Percentiles rank a stretch among this genome's conserved stretches.
Evolutionary conservation across 163 green algal genomes (phyloP).

Genomic region (Coccomyxa subellipsoidea): DNA sequence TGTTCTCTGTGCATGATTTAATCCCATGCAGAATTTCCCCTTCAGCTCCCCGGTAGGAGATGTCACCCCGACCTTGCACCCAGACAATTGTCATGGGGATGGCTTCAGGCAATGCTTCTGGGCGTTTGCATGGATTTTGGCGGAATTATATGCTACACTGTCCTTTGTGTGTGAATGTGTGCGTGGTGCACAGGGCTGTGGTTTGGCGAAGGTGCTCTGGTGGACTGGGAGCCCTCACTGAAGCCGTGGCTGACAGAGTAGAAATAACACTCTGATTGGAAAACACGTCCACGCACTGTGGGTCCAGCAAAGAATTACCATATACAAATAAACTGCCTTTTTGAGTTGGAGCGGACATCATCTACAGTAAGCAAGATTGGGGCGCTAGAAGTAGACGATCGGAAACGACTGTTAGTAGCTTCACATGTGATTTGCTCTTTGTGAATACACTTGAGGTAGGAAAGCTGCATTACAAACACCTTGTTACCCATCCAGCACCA

Average conservation of each 20-base stretch:
- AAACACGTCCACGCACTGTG: neutral
- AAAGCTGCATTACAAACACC: too few species aligned
- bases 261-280: neutral
- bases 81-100: neutral
- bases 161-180: neutral
- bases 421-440: too few species aligned
- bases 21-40: neutral
- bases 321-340: neutral
- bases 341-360: neutral
- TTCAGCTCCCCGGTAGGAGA: neutral
- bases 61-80: neutral
- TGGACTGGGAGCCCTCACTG: neutral
- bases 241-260: neutral
- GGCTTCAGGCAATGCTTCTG: neutral
- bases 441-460: too few species aligned
- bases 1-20: neutral
- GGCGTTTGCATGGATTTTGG: too few species aligned
- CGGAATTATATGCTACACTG: neutral
- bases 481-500: too few species aligned
- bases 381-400: neutral
- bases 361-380: neutral
- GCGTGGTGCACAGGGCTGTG: neutral
- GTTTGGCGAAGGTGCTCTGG: neutral
- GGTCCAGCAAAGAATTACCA: neutral
- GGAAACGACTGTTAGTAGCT: neutral